phyloP scores from a whole-genome alignment of 1,139 yeast genomes.

The Debaryomyces fabryi region DNA sequence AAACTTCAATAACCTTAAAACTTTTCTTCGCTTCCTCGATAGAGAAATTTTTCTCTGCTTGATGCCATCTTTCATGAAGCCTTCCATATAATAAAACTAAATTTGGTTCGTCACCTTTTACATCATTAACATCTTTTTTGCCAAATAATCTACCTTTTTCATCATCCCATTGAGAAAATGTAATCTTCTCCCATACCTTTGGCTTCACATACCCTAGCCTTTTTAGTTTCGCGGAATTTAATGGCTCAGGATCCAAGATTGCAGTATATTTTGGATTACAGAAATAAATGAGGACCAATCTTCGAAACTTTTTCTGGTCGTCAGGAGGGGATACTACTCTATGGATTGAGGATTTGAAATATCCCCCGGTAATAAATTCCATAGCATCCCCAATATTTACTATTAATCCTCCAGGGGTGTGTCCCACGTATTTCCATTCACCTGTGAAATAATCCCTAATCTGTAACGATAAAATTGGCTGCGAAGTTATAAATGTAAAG shows the following conservation, averaged over 20 bases:
- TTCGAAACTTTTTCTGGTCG: conserved; percentile 32
- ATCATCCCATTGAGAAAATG: conserved; percentile 39
- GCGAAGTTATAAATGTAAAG: conserved; percentile 51
- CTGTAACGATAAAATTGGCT: conserved; percentile 53
- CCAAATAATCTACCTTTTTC: conserved; percentile 47
- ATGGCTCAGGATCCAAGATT: conserved; percentile 41
- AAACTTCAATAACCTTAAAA: neutral
- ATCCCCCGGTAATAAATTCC: conserved; percentile 36
- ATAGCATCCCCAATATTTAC: conserved; percentile 45
- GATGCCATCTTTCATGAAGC: conserved; percentile 47
- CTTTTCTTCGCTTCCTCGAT: neutral
- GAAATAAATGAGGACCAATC: conserved; percentile 50
- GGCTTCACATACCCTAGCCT: conserved; percentile 35
- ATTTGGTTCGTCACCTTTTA: conserved; percentile 40
- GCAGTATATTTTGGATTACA: conserved; percentile 34
- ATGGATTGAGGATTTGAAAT: conserved; percentile 35
- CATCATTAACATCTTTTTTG: conserved; percentile 16
- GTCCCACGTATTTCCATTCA: conserved; percentile 52
- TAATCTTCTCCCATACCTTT: conserved; percentile 37
- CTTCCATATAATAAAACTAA: conserved; percentile 41
- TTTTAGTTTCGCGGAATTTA: conserved; percentile 39
- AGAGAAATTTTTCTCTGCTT: conserved; percentile 19
- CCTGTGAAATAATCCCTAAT: conserved; percentile 49
- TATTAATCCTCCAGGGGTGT: conserved; percentile 46
- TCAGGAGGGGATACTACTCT: conserved; percentile 35